Conservation (phyloP, 768 basidiomycete genomes). For the Amanita inopinata region DNA sequence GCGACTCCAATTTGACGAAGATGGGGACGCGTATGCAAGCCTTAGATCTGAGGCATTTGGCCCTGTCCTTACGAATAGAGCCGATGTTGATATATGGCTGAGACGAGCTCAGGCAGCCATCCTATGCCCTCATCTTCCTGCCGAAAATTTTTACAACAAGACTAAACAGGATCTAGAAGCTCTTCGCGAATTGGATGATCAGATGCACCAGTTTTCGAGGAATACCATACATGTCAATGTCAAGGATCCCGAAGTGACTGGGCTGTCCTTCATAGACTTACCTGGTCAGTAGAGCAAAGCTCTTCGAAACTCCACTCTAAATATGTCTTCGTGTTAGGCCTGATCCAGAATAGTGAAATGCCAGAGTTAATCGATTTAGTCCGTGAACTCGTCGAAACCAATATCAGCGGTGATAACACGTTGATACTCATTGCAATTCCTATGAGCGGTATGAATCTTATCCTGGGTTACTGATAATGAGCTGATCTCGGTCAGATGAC, state of each 20-base stretch:
- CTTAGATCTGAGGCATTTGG: constrained; percentile 29
- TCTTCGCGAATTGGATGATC: constrained; percentile 1
- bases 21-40: constrained; percentile 17
- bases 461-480: background rate
- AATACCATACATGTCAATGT: constrained; percentile 41
- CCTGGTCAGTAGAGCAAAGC: constrained; percentile 39
- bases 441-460: constrained; percentile 38
- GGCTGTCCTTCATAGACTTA: constrained; percentile 44
- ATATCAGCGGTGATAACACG: constrained; percentile 41
- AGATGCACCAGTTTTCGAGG: constrained; percentile 29
- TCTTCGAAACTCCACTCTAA: no score
- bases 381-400: constrained; percentile 32
- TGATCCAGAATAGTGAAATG: constrained; percentile 45
- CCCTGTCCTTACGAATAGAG: constrained; percentile 25
- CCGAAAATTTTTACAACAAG: constrained; percentile 18
- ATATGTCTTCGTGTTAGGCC: constrained; percentile 25
- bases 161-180: constrained; percentile 16
- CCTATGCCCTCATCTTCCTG: constrained; percentile 31
- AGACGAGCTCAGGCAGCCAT: constrained; percentile 54
- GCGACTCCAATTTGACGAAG: constrained; percentile 10
- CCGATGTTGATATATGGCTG: constrained; percentile 39
- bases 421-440: constrained; percentile 61
- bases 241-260: constrained; percentile 32
- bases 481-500: constrained; percentile 37
- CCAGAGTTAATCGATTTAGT: constrained; percentile 34